Evolutionary conservation across 768 basidiomycete species (phyloP), one percentile per base, ranked within the genome.

Genomic region (Phlebiopsis gigantea): DNA sequence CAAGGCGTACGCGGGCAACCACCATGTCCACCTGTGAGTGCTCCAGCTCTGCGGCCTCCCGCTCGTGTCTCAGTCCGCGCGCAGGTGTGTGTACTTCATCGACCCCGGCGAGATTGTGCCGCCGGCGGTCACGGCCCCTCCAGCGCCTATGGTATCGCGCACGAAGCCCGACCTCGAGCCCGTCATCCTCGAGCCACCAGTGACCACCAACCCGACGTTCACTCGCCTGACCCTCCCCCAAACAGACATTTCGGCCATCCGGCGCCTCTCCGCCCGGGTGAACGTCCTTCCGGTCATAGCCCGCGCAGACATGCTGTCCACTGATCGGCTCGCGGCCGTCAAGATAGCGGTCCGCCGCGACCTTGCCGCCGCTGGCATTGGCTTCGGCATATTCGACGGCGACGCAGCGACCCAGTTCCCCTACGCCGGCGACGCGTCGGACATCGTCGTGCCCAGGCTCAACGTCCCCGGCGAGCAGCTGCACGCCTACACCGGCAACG

Each of bases 201-300:
- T 89, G 55, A 80, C 87, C 47, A 85, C 81, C 53, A 86, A 87
- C 71, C 86, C 87, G 55, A 75, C 82, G 62, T 77, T 84, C 46
- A 82, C 80, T 60, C 79, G 85, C 54, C 81, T 87, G 46, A 81
- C 84, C 45, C 78, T 91, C 50, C 88, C 88, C 50, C 66, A 77
- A 34, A 72, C 79, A 43, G 90, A 93, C 73, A 86, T 93, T 65
- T 76, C 77, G 63, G 83, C 86, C 59, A 91, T 93, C 68, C 84
- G 87, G 65, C 83, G 86, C 43, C 75, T 93, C 64, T 90, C 90
- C 59, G 78, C 80, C 58, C 82, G 90, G 62, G 89, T 91, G 69
- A 93, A 93, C 70, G 89, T 93, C 57, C 84, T 93, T 61, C 91
- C 91, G 59, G 88, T 93, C 65, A 81, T 93, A 61, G 84, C 89